Conservation (phyloP, 176 grass and related monocot genomes). For the Carex parvula region DNA sequence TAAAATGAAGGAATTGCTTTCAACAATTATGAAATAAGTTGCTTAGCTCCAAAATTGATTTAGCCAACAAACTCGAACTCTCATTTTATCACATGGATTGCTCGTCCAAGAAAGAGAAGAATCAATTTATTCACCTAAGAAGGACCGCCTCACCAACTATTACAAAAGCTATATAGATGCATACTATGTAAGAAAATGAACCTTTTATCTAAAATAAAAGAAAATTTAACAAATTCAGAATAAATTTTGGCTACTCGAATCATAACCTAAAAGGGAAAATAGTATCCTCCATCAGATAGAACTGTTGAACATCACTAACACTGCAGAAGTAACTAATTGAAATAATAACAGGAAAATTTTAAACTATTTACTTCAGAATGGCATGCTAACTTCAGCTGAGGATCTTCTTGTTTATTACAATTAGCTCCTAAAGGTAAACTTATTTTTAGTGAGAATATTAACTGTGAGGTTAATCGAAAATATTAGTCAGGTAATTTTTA, state of each 20-base stretch:
- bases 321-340: neutral
- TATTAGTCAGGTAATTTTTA: no score
- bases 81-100: constrained; percentile 2
- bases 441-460: no score
- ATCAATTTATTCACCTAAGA: neutral
- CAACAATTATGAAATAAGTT: neutral
- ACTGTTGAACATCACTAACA: no score
- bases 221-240: neutral
- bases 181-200: neutral
- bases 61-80: neutral
- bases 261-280: neutral
- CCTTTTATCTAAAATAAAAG: neutral
- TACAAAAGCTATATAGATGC: neutral
- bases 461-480: no score
- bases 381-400: no score
- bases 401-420: no score
- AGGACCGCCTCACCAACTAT: neutral
- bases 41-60: neutral
- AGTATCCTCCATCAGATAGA: neutral
- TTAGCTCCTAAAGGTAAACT: no score
- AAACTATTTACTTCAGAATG: no score
- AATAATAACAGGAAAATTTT: no score
- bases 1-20: neutral
- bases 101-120: neutral
- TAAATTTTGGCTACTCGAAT: neutral